Evolutionary conservation across 1,139 yeast genomes (phyloP).

Genomic region (Candida glucosophila): DNA sequence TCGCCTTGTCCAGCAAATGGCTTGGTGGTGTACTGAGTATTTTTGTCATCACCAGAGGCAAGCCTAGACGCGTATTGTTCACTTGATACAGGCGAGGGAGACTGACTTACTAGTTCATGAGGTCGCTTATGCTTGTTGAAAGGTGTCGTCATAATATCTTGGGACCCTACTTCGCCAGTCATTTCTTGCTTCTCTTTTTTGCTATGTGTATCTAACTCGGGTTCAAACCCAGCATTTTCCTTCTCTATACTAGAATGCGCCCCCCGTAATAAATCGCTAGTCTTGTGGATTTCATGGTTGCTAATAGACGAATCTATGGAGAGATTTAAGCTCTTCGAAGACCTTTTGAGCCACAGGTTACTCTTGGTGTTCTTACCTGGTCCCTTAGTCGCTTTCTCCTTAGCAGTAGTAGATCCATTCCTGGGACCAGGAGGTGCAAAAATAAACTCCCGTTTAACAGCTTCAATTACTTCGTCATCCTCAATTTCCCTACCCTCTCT

Average conservation of each 20-base stretch:
- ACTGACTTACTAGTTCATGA: slow-evolving; percentile 37
- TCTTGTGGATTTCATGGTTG: slow-evolving; percentile 4
- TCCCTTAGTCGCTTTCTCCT: background rate
- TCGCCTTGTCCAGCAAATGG: background rate
- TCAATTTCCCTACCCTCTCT: slow-evolving; percentile 2
- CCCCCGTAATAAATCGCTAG: no score
- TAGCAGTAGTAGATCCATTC: background rate
- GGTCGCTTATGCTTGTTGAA: slow-evolving; percentile 39
- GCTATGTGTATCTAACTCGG: background rate
- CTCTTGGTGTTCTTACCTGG: background rate
- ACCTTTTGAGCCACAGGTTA: slow-evolving; percentile 27
- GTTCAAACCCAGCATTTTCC: background rate
- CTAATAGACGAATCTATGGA: slow-evolving; percentile 26
- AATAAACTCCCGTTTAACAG: background rate
- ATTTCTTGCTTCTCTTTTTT: no score
- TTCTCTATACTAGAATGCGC: slow-evolving; percentile 1
- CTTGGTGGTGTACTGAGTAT: background rate
- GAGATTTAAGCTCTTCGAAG: slow-evolving; percentile 39
- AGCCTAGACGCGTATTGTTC: background rate
- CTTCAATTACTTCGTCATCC: slow-evolving; percentile 5
- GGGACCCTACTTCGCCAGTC: no score
- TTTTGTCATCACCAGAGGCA: background rate
- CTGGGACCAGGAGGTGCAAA: background rate
- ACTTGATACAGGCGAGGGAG: slow-evolving; percentile 33
- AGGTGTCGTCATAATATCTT: slow-evolving; percentile 5